Percentiles rank a stretch among this genome's conserved stretches.
phyloP scores from a whole-genome alignment of 441 rosid species.

The Sinapis alba region DNA sequence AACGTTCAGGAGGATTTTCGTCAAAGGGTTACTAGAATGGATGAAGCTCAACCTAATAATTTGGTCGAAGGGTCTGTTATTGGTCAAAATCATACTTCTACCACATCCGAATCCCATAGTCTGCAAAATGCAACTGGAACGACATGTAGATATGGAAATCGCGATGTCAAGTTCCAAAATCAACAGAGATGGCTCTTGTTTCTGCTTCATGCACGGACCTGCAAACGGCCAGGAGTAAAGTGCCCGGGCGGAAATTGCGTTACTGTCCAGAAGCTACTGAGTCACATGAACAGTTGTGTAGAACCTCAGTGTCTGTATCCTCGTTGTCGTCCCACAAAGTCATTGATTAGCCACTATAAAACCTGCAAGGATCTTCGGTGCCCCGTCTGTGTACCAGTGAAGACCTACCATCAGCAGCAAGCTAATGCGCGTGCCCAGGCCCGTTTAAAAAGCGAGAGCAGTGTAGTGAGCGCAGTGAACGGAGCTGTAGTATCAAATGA shows the following conservation, averaged over 20 bases:
- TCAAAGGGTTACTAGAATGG: slow-evolving; percentile 71
- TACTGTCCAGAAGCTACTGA: slow-evolving; percentile 66
- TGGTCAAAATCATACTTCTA: slow-evolving; percentile 53
- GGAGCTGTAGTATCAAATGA: slow-evolving; percentile 53
- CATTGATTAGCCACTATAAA: slow-evolving; percentile 68
- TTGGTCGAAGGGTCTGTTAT: slow-evolving; percentile 61
- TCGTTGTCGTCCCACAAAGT: slow-evolving; percentile 78
- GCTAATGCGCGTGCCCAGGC: slow-evolving; percentile 47
- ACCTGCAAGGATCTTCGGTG: slow-evolving; percentile 69
- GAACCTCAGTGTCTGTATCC: slow-evolving; percentile 68
- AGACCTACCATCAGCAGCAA: slow-evolving; percentile 56
- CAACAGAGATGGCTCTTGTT: slow-evolving; percentile 93
- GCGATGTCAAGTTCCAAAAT: slow-evolving; percentile 52
- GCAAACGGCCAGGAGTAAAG: slow-evolving; percentile 85
- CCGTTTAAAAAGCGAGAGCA: slow-evolving; percentile 47
- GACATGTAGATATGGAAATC: slow-evolving; percentile 56
- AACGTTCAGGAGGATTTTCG: slow-evolving; percentile 78
- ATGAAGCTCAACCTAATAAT: slow-evolving; percentile 80
- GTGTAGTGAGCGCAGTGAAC: slow-evolving; percentile 43
- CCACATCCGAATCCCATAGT: slow-evolving; percentile 45
- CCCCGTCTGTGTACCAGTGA: slow-evolving; percentile 96
- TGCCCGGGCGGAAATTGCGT: slow-evolving; percentile 71
- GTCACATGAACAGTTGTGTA: slow-evolving; percentile 80
- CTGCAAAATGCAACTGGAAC: slow-evolving; percentile 48
- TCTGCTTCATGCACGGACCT: slow-evolving; percentile 85